Percentiles rank a stretch among this genome's conserved stretches.
Evolutionary conservation across 1,139 yeast genomes (phyloP).

Genomic region (Saccharomycopsis hybrid): DNA sequence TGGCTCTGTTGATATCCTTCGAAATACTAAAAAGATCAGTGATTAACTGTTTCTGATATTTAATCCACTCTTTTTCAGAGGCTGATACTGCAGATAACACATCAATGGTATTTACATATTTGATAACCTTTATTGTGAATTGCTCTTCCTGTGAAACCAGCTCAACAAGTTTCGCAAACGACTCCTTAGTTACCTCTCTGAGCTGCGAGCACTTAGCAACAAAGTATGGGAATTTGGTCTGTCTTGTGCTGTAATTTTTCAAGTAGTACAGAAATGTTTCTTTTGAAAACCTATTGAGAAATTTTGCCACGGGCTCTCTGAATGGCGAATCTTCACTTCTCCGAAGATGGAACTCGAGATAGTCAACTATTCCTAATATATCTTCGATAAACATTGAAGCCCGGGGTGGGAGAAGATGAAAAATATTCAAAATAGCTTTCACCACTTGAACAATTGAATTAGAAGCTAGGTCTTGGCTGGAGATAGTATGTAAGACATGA

Average conservation of each 20-base stretch:
- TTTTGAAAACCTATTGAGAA: slow-evolving; percentile 73
- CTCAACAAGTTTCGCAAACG: slow-evolving; percentile 36
- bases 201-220: slow-evolving; percentile 55
- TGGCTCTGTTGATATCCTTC: slow-evolving; percentile 39
- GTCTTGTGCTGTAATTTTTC: slow-evolving; percentile 60
- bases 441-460: slow-evolving; percentile 81
- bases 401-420: slow-evolving; percentile 85
- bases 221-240: slow-evolving; percentile 62
- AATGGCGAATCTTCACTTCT: slow-evolving; percentile 87
- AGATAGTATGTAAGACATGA: slow-evolving; percentile 59
- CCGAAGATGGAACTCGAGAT: slow-evolving; percentile 75
- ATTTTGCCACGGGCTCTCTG: slow-evolving; percentile 84
- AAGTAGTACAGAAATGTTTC: slow-evolving; percentile 70
- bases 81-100: slow-evolving; percentile 47
- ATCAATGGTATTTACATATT: slow-evolving; percentile 67
- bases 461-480: slow-evolving; percentile 69
- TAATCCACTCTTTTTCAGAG: slow-evolving; percentile 59
- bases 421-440: slow-evolving; percentile 84
- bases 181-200: slow-evolving; percentile 47
- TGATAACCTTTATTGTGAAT: slow-evolving; percentile 51
- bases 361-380: slow-evolving; percentile 66
- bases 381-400: slow-evolving; percentile 92
- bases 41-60: slow-evolving; percentile 43
- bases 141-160: slow-evolving; percentile 41
- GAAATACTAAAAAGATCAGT: slow-evolving; percentile 41